These are phyloP conservation scores for Zygnema circumcarinatum DNA, from an alignment of 139 green algal species.

Conservation along the genomic window DNA sequence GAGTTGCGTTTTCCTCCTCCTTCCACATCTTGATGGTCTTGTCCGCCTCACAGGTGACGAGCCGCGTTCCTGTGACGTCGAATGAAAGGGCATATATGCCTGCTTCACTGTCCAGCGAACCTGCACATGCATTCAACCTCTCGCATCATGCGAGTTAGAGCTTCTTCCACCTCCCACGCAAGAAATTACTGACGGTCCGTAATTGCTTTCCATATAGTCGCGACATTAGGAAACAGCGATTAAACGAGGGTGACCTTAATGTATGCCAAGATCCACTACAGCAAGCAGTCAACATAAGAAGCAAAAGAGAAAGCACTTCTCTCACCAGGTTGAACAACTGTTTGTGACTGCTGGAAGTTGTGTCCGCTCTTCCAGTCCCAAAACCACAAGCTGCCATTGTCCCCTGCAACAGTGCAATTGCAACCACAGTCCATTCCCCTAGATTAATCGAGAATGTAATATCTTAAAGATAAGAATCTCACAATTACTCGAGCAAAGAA, in stretches of 20 bases:
- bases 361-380: conserved; percentile 96
- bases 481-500: no score
- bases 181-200: no score
- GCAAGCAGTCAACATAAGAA: no score
- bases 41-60: conserved; percentile 92
- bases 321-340: conserved; percentile 81
- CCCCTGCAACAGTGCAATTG: conserved; percentile 32
- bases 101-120: conserved; percentile 86
- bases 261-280: no score
- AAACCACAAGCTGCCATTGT: conserved; percentile 71
- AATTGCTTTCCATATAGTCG: no score
- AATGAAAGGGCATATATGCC: conserved; percentile 83
- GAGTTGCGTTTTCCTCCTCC: conserved; percentile 86
- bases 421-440: not conserved
- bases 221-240: no score
- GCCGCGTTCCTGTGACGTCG: conserved; percentile 78
- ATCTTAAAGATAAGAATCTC: not conserved
- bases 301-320: no score
- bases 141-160: no score
- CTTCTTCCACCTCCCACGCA: no score
- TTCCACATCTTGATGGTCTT: conserved; percentile 99
- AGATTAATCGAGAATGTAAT: not conserved
- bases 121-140: no score
- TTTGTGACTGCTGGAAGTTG: conserved; percentile 88
- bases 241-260: no score